Base-by-base conservation (phyloP, 495 filamentous ascomycete genomes). In the Haplographium delicatum region DNA sequence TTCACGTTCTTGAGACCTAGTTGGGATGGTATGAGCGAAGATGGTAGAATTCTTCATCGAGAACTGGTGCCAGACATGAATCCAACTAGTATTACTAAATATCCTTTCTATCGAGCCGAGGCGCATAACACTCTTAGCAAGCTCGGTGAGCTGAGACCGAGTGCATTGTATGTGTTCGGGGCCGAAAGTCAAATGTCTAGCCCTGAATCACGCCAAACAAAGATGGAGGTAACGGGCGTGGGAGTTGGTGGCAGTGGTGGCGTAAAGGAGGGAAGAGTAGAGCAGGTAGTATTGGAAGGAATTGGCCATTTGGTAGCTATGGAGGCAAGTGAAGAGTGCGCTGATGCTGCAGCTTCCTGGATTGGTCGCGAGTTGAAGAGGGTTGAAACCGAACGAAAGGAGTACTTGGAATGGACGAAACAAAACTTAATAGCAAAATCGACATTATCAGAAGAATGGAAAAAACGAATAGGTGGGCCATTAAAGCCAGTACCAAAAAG, bases 251-350 rank as follows among this genome's bases (percentile, higher is more conserved):
- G 86, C 2, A 84, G 75, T 61, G 86, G 86, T 1, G 86, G 85
- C 1, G 68, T 57, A 2, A 59, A 61, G 25, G 72, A 73, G n/a
- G 85, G 88, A 0, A 69, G 82, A n/a, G 90, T 96, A 0, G 71
- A 76, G 39, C 67, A 84, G 45, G 80, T 86, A 2, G 70, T 79
- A 13, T 62, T 96, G 3, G 68, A 83, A 40, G 79, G 75, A 0
- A 72, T 72, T 11, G 89, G 93, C 1, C 93, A 98, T 68, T 65
- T 96, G 26, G 76, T 96, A 40, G 86, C 93, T 1, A 85, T 94
- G 74, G 89, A 95, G 63, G 75, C 77, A 41, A 83, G 84, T 10
- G 68, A 59, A n/a, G 69, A 77, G 52, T 84, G 79, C 40, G 87
- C 85, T 5, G 71, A 79, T 43, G 72, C 79, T 33, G 78, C 78